Percentiles rank a stretch among this genome's conserved stretches.
These are phyloP conservation scores for Apium graveolens DNA, from an alignment of 129 eudicot species.

Conservation along the genomic window DNA sequence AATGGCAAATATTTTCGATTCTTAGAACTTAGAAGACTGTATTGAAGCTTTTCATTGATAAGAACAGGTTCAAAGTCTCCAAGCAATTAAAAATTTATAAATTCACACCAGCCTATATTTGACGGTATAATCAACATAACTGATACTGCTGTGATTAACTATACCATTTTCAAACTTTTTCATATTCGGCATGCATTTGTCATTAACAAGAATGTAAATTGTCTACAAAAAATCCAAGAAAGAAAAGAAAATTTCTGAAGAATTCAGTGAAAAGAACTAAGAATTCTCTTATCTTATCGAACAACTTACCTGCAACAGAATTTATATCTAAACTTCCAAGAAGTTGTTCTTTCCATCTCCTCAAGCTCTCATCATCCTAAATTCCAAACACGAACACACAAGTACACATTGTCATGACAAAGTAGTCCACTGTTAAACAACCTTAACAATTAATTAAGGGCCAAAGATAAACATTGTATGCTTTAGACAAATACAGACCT, in stretches of 20 bases:
- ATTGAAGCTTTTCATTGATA: neutral
- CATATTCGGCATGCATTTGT: neutral
- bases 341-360: conserved; percentile 78
- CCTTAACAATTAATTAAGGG: neutral
- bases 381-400: neutral
- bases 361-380: conserved; percentile 84
- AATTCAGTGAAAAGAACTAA: neutral
- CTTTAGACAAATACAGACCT: conserved; percentile 32
- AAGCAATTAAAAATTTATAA: neutral
- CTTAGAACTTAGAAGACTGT: neutral
- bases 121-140: neutral
- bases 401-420: neutral
- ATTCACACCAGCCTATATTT: neutral
- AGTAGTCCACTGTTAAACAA: neutral
- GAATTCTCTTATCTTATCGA: neutral
- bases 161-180: neutral
- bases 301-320: conserved; percentile 50
- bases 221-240: neutral
- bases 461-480: too few species aligned
- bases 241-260: neutral
- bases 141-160: neutral
- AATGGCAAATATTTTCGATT: neutral
- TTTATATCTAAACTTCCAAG: conserved; percentile 56
- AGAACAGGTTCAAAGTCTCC: neutral
- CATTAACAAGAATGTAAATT: neutral